A percentile compares a stretch with the other conserved stretches of the same genome.
phyloP scores from a whole-genome alignment of 192 early-diverging fungal species.

The Thamnidium elegans region DNA sequence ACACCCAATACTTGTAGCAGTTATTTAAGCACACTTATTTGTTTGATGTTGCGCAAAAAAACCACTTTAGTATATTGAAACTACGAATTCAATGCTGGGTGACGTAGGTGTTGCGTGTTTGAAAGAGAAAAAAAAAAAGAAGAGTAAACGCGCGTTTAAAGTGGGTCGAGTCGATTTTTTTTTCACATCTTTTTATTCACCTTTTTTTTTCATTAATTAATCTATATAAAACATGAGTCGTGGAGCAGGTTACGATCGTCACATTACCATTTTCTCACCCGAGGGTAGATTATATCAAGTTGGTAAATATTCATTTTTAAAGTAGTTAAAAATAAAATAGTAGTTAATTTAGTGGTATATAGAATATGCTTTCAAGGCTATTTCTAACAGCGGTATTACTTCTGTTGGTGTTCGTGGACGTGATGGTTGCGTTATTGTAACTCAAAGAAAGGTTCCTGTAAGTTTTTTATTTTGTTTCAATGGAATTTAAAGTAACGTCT shows the following conservation, averaged over 20 bases:
- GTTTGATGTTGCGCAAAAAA: too few species aligned
- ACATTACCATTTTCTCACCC: constrained; percentile 99
- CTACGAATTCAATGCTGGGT: too few species aligned
- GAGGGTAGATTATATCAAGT: constrained; percentile 99
- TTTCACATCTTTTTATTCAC: background rate
- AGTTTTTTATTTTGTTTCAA: constrained; percentile 3
- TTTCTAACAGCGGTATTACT: constrained; percentile 93
- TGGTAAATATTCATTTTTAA: constrained; percentile 50
- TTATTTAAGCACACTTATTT: too few species aligned
- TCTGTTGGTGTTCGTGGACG: constrained; percentile 95
- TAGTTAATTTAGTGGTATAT: background rate
- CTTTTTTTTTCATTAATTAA: background rate
- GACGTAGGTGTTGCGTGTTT: too few species aligned
- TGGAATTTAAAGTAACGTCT: background rate
- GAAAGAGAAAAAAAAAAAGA: too few species aligned
- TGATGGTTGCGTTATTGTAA: constrained; percentile 91
- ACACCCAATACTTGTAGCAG: too few species aligned
- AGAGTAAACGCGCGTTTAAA: too few species aligned
- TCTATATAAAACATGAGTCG: constrained; percentile 24
- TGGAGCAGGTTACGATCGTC: constrained; percentile 91
- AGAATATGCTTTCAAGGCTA: constrained; percentile 99
- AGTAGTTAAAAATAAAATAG: background rate
- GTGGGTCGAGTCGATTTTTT: background rate
- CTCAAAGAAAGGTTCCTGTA: constrained; percentile 95
- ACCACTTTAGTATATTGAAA: too few species aligned